Base-by-base conservation (phyloP, 2,329 filamentous ascomycete genomes). In the Clonostachys rhizophaga region DNA sequence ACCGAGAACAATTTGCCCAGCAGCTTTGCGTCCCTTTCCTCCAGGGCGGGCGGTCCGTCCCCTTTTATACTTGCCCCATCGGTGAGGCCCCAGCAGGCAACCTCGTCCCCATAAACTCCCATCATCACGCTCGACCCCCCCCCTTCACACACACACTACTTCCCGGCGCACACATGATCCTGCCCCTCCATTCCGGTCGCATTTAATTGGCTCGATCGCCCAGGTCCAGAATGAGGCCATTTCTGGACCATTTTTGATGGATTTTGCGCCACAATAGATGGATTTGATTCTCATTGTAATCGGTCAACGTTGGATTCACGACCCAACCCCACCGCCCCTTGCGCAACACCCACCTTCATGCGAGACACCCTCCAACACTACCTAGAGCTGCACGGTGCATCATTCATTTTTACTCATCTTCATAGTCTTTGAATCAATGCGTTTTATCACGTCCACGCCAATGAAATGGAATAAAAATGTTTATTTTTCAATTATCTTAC, bases 31-130 rank as follows among this genome's bases (percentile, higher is more conserved):
- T 30, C 6, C 36, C 24, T 34, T 35, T 20, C 7, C n/a, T 7
- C n/a, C 17, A 42, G 36, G 14, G 40, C 16, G 46, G 49, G 46
- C 34, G 40, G 10, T 24, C 44, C 40, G 20, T 11, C 43, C 34
- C 46, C 45, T 48, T 50, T 47, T 50, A 50, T 48, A 48, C 46
- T 43, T 40, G 42, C 30, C 17, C 42, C 6, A 8, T 39, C 16
- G 24, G 24, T 30, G 24, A 30, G 24, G 24, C 24, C 24, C 24
- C 24, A 30, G 24, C 24, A 30, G 24, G 24, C 24, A 30, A 30
- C 24, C 24, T 30, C 24, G 24, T 30, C 24, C 24, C 24, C 24
- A 30, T 30, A 9, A 30, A 30, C 24, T 30, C 24, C 24, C 24
- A 30, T 30, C 24, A 30, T 30, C 24, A 30, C 24, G 24, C 6